Percentiles rank a stretch among this genome's conserved stretches.
Conservation (phyloP, 2,329 filamentous ascomycete genomes). For the Neofusicoccum parvum region DNA sequence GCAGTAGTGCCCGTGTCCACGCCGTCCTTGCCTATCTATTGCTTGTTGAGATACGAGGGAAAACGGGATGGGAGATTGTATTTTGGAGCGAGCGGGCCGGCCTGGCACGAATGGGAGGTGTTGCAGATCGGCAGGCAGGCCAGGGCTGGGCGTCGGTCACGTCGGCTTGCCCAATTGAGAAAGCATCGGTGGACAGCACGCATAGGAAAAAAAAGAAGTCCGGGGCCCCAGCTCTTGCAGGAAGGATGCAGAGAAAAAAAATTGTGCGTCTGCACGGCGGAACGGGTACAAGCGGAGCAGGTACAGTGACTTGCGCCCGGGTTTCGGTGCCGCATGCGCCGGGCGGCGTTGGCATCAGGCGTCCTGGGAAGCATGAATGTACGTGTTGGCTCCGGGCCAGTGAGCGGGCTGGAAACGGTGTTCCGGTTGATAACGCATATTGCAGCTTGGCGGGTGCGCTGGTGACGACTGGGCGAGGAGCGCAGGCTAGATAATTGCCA, state of each 20-base stretch:
- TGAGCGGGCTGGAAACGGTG: background rate
- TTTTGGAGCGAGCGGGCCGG: no score
- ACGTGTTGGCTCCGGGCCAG: background rate
- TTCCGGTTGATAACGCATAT: background rate
- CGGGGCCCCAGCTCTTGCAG: background rate
- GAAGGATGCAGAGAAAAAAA: background rate
- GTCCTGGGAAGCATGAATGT: background rate
- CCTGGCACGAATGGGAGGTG: no score
- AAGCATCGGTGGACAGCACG: background rate
- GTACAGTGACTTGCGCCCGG: background rate
- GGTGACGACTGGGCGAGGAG: background rate
- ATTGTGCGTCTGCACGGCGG: background rate
- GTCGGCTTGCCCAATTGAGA: background rate
- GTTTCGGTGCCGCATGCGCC: no score
- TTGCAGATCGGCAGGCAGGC: no score
- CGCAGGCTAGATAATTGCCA: background rate
- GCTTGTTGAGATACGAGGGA: no score
- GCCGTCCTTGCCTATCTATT: no score
- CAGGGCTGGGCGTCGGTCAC: no score
- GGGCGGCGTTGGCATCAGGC: background rate
- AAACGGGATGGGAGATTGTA: no score
- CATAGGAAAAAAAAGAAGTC: background rate
- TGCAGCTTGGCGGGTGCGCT: no score
- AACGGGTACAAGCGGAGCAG: conserved; percentile 1
- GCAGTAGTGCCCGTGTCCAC: no score